A percentile compares a stretch with the other conserved stretches of the same genome.
Conservation (phyloP, 2,329 filamentous ascomycete genomes). For the Emericellopsis atlantica region DNA sequence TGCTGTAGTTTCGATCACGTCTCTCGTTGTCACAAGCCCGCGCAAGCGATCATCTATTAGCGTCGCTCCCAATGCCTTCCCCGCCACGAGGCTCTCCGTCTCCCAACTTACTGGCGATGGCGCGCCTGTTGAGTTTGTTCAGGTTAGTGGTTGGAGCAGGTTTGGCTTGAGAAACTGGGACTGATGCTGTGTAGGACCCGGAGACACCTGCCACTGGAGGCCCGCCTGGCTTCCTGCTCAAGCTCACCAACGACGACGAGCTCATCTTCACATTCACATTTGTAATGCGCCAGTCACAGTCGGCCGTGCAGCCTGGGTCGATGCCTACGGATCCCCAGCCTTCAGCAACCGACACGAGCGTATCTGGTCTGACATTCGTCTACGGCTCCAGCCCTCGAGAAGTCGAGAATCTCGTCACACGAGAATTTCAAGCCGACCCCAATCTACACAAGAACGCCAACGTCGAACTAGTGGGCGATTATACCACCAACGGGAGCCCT, state of each 20-base stretch:
- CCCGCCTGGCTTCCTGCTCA: slow-evolving; percentile 67
- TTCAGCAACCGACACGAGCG: slow-evolving; percentile 52
- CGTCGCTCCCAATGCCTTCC: slow-evolving; percentile 76
- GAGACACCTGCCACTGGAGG: slow-evolving; percentile 40
- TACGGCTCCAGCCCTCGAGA: slow-evolving; percentile 78
- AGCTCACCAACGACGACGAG: slow-evolving; percentile 82
- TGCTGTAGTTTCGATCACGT: slow-evolving; percentile 69
- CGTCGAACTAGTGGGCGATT: slow-evolving; percentile 90
- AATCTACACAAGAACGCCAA: slow-evolving; percentile 97
- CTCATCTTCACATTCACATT: slow-evolving; percentile 90
- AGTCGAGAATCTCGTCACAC: slow-evolving; percentile 83
- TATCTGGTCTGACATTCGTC: slow-evolving; percentile 85
- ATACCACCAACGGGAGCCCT: slow-evolving; percentile 66
- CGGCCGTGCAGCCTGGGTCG: slow-evolving; percentile 8
- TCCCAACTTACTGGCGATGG: slow-evolving; percentile 63
- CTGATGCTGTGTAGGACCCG: slow-evolving; percentile 50
- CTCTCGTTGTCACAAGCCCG: slow-evolving; percentile 68
- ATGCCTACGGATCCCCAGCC: slow-evolving; percentile 27
- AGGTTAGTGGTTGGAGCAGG: slow-evolving; percentile 42
- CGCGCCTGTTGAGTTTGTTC: slow-evolving; percentile 75
- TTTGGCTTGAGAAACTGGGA: background rate
- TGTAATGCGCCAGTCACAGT: slow-evolving; percentile 48
- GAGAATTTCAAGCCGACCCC: slow-evolving; percentile 93
- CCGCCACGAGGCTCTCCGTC: slow-evolving; percentile 64
- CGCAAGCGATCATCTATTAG: slow-evolving; percentile 66